These are phyloP conservation scores for Benincasa hispida DNA, from an alignment of 306 rosid genomes.

Conservation along the genomic window DNA sequence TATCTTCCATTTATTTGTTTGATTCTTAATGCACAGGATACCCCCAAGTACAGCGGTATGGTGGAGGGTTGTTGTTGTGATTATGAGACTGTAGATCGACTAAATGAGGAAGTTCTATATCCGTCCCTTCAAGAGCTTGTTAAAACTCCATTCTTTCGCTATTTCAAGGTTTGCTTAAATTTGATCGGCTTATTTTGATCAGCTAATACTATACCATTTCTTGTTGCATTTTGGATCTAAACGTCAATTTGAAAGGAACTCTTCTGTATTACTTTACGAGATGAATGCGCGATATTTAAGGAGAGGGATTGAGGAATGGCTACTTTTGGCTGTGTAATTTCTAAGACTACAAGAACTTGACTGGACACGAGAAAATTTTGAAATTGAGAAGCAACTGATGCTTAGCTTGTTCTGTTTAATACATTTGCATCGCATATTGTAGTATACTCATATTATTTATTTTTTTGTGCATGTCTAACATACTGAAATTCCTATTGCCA, in stretches of 20 bases:
- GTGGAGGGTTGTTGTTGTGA: conserved; percentile 52
- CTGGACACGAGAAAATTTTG: neutral
- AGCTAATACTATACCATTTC: neutral
- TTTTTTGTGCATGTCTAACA: neutral
- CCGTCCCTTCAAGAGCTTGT: conserved; percentile 43
- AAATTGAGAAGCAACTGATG: neutral
- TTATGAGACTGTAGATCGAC: conserved; percentile 35
- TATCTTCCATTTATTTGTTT: neutral
- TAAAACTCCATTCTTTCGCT: conserved; percentile 37
- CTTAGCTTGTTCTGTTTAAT: neutral
- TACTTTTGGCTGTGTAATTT: neutral
- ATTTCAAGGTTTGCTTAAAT: conserved; percentile 28
- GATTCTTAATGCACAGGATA: conserved; percentile 12
- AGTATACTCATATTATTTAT: neutral
- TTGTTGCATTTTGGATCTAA: neutral
- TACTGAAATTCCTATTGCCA: neutral
- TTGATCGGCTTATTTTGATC: neutral
- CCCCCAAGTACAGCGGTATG: conserved; percentile 24
- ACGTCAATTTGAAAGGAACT: neutral
- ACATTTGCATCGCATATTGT: neutral
- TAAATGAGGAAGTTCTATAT: conserved; percentile 30
- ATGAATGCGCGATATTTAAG: neutral
- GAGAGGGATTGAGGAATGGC: neutral
- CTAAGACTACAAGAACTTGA: neutral
- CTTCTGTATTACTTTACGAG: neutral